Evolutionary conservation across 2,329 filamentous ascomycete species (phyloP).

Genomic region (Trichophyton rubrum): DNA sequence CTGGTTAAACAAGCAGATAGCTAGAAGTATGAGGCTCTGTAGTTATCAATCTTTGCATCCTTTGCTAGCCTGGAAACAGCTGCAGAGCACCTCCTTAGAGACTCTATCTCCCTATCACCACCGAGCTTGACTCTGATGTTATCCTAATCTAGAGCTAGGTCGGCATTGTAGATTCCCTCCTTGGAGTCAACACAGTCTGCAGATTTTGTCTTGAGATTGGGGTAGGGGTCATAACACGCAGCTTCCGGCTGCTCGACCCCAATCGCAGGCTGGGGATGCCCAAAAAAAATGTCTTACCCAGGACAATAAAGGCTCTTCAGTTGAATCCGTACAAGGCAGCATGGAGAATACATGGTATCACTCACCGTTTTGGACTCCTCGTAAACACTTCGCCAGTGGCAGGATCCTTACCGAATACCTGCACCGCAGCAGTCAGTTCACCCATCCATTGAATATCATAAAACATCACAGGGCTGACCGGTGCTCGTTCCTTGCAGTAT

Average conservation of each 20-base stretch:
- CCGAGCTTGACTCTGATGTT: not conserved
- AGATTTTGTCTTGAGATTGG: not conserved
- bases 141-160: not conserved
- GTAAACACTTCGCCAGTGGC: not conserved
- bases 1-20: too few species aligned
- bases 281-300: too few species aligned
- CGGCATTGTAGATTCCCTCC: not conserved
- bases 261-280: too few species aligned
- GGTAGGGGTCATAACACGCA: not conserved
- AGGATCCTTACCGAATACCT: constrained; percentile 4
- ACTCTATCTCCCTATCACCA: too few species aligned
- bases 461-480: not conserved
- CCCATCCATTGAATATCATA: constrained; percentile 2
- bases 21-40: too few species aligned
- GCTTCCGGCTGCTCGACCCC: too few species aligned
- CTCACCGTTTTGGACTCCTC: not conserved
- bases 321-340: not conserved
- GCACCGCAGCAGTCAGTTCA: not conserved
- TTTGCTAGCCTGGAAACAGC: not conserved
- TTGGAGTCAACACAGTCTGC: not conserved
- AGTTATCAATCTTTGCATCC: not conserved
- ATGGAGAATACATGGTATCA: too few species aligned
- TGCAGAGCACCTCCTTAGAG: too few species aligned
- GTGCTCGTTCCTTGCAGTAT: not conserved
- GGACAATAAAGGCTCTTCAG: not conserved